A percentile compares a stretch with the other conserved stretches of the same genome.
Conservation (phyloP, 306 rosid species). For the Vicia sativa region DNA sequence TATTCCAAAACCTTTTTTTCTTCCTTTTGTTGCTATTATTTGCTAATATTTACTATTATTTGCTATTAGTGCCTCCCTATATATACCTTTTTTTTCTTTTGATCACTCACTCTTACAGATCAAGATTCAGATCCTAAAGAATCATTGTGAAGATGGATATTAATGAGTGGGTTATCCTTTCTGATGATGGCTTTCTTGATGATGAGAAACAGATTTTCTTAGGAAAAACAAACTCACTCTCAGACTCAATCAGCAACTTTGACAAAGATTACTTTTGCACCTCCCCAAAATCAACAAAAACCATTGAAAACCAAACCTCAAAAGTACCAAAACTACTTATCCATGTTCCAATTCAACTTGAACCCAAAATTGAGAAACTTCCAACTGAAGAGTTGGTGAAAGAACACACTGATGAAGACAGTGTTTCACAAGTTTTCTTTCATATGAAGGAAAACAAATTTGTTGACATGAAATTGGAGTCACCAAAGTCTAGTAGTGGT, state of each 20-base stretch:
- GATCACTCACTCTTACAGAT: constrained; percentile 32
- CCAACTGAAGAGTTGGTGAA: constrained; percentile 41
- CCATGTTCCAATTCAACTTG: constrained; percentile 53
- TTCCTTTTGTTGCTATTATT: not conserved
- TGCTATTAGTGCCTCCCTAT: constrained; percentile 2
- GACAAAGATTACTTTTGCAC: constrained; percentile 64
- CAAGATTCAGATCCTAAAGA: constrained; percentile 21
- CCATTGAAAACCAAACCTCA: constrained; percentile 28
- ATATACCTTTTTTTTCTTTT: constrained; percentile 19
- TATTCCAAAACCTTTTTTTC: constrained; percentile 23
- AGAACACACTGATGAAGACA: constrained; percentile 44
- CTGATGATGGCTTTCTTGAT: constrained; percentile 60
- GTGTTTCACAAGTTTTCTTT: constrained; percentile 61
- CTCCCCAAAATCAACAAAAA: constrained; percentile 47
- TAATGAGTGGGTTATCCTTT: constrained; percentile 76
- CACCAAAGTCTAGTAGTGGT: constrained; percentile 57
- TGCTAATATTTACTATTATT: not conserved
- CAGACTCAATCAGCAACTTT: constrained; percentile 41
- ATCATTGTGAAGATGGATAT: constrained; percentile 54
- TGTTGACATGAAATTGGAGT: constrained; percentile 78
- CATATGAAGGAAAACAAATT: constrained; percentile 66
- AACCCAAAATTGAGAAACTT: constrained; percentile 32
- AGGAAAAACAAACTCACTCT: constrained; percentile 38
- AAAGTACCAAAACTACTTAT: constrained; percentile 37
- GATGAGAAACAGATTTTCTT: constrained; percentile 44